Evolutionary conservation across 2,329 filamentous ascomycete species (phyloP).

Genomic region (Shiraia sp.): DNA sequence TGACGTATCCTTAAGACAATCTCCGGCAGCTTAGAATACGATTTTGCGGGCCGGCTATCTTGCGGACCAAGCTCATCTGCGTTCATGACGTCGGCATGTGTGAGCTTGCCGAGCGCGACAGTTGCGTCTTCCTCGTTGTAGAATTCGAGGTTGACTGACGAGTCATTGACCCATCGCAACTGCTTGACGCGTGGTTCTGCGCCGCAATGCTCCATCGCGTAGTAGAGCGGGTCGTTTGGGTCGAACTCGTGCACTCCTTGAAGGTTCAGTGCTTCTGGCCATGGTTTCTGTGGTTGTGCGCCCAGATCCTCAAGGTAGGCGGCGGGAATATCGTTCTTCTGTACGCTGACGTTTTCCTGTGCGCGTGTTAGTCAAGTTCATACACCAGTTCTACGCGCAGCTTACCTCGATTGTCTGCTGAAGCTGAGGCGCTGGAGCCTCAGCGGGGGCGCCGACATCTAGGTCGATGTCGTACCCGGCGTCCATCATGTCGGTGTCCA

Average conservation of each 20-base stretch:
- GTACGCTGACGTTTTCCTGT: constrained; percentile 9
- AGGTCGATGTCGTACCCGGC: constrained; percentile 44
- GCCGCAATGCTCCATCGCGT: constrained; percentile 69
- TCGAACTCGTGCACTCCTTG: constrained; percentile 81
- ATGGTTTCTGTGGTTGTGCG: constrained; percentile 25
- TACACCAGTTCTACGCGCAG: constrained; percentile 6
- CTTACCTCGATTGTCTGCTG: constrained; percentile 24
- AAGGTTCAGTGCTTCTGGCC: constrained; percentile 75
- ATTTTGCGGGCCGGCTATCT: constrained; percentile 68
- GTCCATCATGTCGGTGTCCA: constrained; percentile 42
- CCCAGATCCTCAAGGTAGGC: constrained; percentile 39
- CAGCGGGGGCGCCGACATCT: constrained; percentile 27
- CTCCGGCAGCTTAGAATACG: constrained; percentile 69
- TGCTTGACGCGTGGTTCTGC: constrained; percentile 55
- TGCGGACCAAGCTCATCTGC: constrained; percentile 56
- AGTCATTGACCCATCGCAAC: constrained; percentile 95
- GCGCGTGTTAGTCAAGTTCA: constrained; percentile 7
- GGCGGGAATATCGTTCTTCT: constrained; percentile 29
- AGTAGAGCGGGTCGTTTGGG: constrained; percentile 77
- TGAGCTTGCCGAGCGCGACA: constrained; percentile 58
- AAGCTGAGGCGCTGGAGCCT: constrained; percentile 25
- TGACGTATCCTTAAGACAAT: constrained; percentile 72
- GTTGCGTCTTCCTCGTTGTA: constrained; percentile 57
- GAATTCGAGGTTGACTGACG: constrained; percentile 85
- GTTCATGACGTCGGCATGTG: constrained; percentile 52